Evolutionary conservation across 192 early-diverging fungal species (phyloP), one percentile per base, ranked within the genome.

Genomic region (Podila clonocystis): DNA sequence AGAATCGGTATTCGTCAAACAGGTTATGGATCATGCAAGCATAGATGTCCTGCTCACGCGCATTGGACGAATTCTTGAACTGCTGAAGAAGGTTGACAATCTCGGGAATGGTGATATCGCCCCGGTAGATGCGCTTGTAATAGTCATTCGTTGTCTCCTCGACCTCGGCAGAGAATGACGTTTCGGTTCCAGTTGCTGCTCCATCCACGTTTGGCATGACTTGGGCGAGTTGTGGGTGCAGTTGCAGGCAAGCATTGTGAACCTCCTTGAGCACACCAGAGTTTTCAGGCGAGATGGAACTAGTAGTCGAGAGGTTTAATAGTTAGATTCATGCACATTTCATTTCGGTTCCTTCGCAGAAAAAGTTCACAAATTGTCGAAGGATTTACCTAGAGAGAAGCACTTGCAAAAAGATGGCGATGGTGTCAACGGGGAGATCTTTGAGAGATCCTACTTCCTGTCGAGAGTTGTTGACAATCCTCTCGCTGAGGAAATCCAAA

Each of bases 1-100:
- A 97, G 74, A 95, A 98, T 65, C 94, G 91, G 83, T 95, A 97
- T 83, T 99, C 98, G 68, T 98, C 98, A 83, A 99, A 93, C 36
- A 97, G 90, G 64, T 94, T 94, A 82, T 95, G 93, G 11, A 97
- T 91, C 89, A 98, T 97, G 74, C 93, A 96, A 11, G 91, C 88
- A 82, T 91, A 98, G 9, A 94, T 90, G 58, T 97, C 93, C 80
- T 93, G 93, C 68, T 95, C 95, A 26, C 91, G 85, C 28, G 85
- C 73, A 62, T 91, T 89, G 19, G 89, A 69, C 28, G 96, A 97
- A 61, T 91, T 91, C 65, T 95, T 95, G 75, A 95, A 92, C 17
- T 85, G 86, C 69, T 92, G 88, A 26, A 99, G 86, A 11, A 93
- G 82, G 17, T 96, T 94, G 30, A 98, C 91, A 82, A 98, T 91